Base-by-base conservation (phyloP, 2,329 filamentous ascomycete genomes). In the Aspergillus pseudoglaucus region DNA sequence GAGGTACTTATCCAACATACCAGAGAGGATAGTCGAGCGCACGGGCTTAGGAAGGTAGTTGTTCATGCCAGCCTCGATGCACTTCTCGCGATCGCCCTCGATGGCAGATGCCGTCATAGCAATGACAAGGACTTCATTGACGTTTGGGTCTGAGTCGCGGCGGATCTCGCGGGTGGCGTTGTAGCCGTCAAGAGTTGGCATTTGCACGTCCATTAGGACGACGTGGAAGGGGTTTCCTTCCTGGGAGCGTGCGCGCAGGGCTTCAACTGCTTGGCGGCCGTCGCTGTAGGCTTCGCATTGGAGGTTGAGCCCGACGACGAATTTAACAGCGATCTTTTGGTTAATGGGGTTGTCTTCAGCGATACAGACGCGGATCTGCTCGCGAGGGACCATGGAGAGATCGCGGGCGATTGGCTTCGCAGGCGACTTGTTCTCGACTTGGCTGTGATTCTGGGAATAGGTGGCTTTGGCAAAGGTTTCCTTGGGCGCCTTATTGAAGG, bases 101-200 rank as follows among this genome's bases (percentile, higher is more conserved):
- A 97, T 97, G 3, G 91, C 91, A 22, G 85, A 90, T 1, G 91
- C 91, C 1, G 91, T 97, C 91, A 97, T 96, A 47, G 91, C 91
- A 58, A 97, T 96, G 43, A 97, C 87, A n/a, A 96, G 75, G 1
- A 94, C 82, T 54, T 88, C 84, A 45, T 88, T 79, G 9, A 97
- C 88, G 6, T 80, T 79, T 32, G 89, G 84, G 49, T 89, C 80
- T 0, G 81, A 66, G 65, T 96, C 90, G 56, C 82, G 81, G 8
- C 90, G 84, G 40, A 96, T 82, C 49, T 89, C 78, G 55, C 86
- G 85, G 0, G 90, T 96, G 1, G 90, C 90, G 67, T 95, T 87
- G 64, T 95, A 95, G 5, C 90, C 90, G 64, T 96, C 90, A 7
- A 95, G 79, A 3, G 94, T 83, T 0, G 90, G 90, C 90, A 96